Base-by-base conservation (phyloP, 441 rosid species). In the Brassica hybrid region DNA sequence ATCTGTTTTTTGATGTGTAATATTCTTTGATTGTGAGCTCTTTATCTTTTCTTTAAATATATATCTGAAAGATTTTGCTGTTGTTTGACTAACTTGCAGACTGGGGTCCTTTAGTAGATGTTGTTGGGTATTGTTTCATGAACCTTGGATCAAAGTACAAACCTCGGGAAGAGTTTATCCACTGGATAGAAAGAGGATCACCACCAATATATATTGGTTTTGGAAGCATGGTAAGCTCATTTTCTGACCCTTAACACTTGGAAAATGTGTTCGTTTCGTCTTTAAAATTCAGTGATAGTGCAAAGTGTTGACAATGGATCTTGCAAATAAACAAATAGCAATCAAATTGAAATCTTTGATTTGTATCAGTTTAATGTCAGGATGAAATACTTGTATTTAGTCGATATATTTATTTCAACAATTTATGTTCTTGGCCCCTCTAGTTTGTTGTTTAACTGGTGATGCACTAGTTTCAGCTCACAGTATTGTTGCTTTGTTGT, bases 21-120 rank as follows among this genome's bases (percentile, higher is more conserved):
- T 12, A 25, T 59, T 58, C 14, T n/a, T 27, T 7, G 7, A 32
- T 7, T 8, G 13, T 62, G 67, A 3, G 19, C 66, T 7, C 43
- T 6, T 54, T 54, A 17, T 54, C 59, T 54, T 16, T 61, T 71
- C 71, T 30, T 7, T 21, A 2, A 21, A 36, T 30, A 21, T 8
- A 62, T 54, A 63, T 69, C 65, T 77, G 30, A 48, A 50, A 48
- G 69, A 62, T 64, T 67, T 62, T 68, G 9, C 21, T 73, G 78
- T 32, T 57, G 27, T 73, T 71, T 2, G 17, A 59, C 69, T 69
- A 30, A 73, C 83, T 17, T 91, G 85, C 94, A 96, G 99, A 96
- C 77, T 96, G 99, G 99, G 97, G 94, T 12, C 86, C 94, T 41
- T 80, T 85, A 73, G 98, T 96, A 62, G 98, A 94, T 86, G 99